Conservation (phyloP, 192 early-diverging fungal genomes). For the Gamsiella multidivaricata region DNA sequence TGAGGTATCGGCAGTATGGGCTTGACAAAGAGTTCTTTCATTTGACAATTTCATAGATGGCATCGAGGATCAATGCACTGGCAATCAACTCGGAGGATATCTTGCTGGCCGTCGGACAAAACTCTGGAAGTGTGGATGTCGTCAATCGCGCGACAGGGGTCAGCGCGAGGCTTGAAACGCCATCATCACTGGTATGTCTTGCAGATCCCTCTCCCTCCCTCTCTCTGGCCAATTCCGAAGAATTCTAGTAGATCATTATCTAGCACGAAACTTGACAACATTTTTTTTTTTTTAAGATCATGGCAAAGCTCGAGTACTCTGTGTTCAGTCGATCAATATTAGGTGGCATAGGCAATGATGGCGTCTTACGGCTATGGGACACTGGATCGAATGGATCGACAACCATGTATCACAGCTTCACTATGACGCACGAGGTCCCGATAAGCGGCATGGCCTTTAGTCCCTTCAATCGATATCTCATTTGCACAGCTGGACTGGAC, state of each 20-base stretch:
- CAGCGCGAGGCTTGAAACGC: slow-evolving; percentile 28
- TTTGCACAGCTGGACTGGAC: slow-evolving; percentile 55
- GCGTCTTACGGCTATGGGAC: slow-evolving; percentile 56
- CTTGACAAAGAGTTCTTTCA: too few relatives aligned
- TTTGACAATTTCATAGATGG: slow-evolving; percentile 15
- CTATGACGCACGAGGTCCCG: slow-evolving; percentile 36
- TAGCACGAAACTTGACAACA: too few relatives aligned
- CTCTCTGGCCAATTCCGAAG: too few relatives aligned
- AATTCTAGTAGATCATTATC: too few relatives aligned
- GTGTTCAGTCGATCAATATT: slow-evolving; percentile 51
- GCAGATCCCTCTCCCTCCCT: too few relatives aligned
- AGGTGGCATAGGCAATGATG: slow-evolving; percentile 55
- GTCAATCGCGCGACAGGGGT: slow-evolving; percentile 30
- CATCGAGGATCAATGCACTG: slow-evolving; percentile 32
- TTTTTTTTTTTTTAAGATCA: neutral
- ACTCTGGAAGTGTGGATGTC: slow-evolving; percentile 26
- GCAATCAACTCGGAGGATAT: slow-evolving; percentile 38
- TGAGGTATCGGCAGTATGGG: too few relatives aligned
- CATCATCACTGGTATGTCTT: slow-evolving; percentile 22
- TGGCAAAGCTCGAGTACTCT: slow-evolving; percentile 50
- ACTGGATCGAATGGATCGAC: slow-evolving; percentile 34
- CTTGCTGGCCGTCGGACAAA: slow-evolving; percentile 38
- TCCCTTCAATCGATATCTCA: slow-evolving; percentile 54
- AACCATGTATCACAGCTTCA: slow-evolving; percentile 52
- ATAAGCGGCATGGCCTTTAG: slow-evolving; percentile 59